These are phyloP conservation scores for Strobilomyces confusus DNA, from an alignment of 768 basidiomycete genomes.

Conservation along the genomic window DNA sequence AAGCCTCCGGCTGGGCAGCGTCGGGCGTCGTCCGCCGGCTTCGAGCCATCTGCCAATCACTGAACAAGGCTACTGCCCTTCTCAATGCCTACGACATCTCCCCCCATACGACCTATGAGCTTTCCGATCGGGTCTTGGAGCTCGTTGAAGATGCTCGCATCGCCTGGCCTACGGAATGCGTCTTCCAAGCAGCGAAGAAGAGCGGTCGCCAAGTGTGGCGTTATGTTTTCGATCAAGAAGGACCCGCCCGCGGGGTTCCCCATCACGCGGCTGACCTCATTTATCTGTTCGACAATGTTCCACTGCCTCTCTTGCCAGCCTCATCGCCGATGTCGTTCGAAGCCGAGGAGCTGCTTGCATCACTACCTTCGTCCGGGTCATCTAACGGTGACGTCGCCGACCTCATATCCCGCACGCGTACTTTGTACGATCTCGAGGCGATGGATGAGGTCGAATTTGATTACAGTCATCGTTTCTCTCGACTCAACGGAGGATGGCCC, in stretches of 20 bases:
- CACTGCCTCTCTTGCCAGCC: slow-evolving; percentile 43
- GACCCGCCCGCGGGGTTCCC: slow-evolving; percentile 56
- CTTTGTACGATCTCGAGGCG: slow-evolving; percentile 25
- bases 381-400: slow-evolving; percentile 21
- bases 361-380: slow-evolving; percentile 28
- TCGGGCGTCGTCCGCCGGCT: slow-evolving; percentile 59
- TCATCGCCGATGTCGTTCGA: slow-evolving; percentile 32
- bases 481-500: slow-evolving; percentile 44
- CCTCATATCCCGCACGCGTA: slow-evolving; percentile 14
- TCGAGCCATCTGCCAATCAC: slow-evolving; percentile 70
- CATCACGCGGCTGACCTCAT: slow-evolving; percentile 72
- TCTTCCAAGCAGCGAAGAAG: slow-evolving; percentile 46
- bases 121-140: slow-evolving; percentile 65
- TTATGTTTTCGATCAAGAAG: slow-evolving; percentile 81
- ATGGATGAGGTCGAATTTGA: slow-evolving; percentile 25
- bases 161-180: slow-evolving; percentile 72
- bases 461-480: not conserved
- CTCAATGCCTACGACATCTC: slow-evolving; percentile 72
- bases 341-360: slow-evolving; percentile 30
- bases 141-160: slow-evolving; percentile 71
- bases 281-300: slow-evolving; percentile 76
- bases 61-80: slow-evolving; percentile 55
- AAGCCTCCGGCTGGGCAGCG: slow-evolving; percentile 61
- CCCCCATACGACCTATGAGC: slow-evolving; percentile 59
- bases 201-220: slow-evolving; percentile 68